Evolutionary conservation across 176 grass and related monocot species (phyloP).

Genomic region (Aegilops tauschii): DNA sequence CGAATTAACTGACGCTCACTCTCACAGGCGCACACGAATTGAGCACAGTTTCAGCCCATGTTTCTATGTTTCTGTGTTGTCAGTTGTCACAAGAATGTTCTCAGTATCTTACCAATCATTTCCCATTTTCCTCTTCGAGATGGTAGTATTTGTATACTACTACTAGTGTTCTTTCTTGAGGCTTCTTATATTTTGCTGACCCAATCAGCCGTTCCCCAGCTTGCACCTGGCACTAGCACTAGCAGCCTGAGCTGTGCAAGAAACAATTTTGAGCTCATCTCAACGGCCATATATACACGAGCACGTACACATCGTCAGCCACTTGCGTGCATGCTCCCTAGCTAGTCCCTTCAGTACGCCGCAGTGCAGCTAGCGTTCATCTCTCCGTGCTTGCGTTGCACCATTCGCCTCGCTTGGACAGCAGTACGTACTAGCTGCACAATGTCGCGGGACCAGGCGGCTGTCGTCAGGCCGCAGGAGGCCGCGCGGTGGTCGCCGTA

Average conservation of each 20-base stretch:
- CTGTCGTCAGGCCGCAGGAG: background rate
- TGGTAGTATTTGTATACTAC: background rate
- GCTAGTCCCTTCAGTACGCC: background rate
- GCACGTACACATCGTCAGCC: background rate
- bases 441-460: slow-evolving; percentile 35
- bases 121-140: background rate
- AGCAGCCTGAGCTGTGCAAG: slow-evolving; percentile 27
- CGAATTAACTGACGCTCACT: background rate
- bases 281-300: background rate
- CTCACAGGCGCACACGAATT: background rate
- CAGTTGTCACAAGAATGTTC: background rate
- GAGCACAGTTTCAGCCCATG: background rate
- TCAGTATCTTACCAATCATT: background rate
- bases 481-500: slow-evolving; percentile 40
- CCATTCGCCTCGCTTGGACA: too few species aligned
- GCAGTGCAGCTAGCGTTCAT: background rate
- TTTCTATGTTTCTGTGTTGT: background rate
- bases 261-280: background rate
- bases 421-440: background rate
- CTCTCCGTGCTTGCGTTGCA: background rate
- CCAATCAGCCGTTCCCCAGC: background rate
- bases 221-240: background rate
- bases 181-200: background rate
- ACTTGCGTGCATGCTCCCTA: background rate
- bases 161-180: background rate